Percentiles rank a stretch among this genome's conserved stretches.
These are phyloP conservation scores for Rhododendron kiyosumense DNA, from an alignment of 148 eudicot genomes.

Conservation along the genomic window DNA sequence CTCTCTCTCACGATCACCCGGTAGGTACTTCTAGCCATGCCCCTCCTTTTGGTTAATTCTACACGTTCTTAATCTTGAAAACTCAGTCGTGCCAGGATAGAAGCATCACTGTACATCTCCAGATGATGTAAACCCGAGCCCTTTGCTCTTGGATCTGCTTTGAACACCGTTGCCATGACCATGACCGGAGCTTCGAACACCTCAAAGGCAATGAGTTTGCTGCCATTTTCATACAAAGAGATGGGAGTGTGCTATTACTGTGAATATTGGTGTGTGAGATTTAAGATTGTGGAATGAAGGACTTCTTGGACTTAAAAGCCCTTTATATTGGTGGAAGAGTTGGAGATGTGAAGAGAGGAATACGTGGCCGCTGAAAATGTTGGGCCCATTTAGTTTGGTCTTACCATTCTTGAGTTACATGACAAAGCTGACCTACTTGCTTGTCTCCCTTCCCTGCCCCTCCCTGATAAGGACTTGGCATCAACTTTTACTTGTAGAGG, in stretches of 20 bases:
- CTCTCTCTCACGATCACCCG: background rate
- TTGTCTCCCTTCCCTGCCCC: background rate
- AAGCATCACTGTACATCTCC: constrained; percentile 52
- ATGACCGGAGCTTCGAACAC: constrained; percentile 30
- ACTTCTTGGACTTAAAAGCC: background rate
- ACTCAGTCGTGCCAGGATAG: constrained; percentile 42
- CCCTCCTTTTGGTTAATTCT: background rate
- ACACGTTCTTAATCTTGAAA: background rate
- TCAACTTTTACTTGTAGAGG: background rate
- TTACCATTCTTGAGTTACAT: background rate
- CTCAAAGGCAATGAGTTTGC: constrained; percentile 22
- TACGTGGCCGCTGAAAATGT: constrained; percentile 8
- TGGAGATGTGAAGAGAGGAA: background rate
- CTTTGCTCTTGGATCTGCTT: constrained; percentile 43
- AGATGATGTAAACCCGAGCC: constrained; percentile 52
- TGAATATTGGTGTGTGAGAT: background rate
- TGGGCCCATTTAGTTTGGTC: constrained; percentile 3
- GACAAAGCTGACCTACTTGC: background rate
- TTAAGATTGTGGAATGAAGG: background rate
- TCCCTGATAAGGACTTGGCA: background rate
- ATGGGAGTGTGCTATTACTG: background rate
- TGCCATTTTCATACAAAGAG: constrained; percentile 15
- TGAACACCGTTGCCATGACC: constrained; percentile 30
- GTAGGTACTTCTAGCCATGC: background rate
- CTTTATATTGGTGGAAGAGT: background rate